phyloP scores from a whole-genome alignment of 2,329 filamentous ascomycete genomes.

The Sclerotinia sclerotiorum region DNA sequence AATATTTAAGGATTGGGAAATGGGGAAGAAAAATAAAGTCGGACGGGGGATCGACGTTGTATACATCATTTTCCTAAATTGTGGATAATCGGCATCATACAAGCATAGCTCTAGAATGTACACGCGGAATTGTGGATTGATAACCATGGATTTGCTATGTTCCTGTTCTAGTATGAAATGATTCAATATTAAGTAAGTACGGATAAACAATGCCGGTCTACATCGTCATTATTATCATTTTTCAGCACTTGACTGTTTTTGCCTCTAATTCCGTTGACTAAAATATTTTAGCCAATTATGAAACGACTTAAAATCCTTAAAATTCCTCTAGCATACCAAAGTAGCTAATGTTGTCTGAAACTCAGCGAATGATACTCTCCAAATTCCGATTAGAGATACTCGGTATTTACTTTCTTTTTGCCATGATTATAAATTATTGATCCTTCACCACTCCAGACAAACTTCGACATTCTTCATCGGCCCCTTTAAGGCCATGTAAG shows the following conservation, averaged over 20 bases:
- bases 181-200: neutral
- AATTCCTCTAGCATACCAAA: neutral
- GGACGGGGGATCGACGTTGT: neutral
- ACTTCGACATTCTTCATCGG: neutral
- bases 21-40: neutral
- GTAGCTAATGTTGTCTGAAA: neutral
- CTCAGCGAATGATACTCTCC: neutral
- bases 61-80: neutral
- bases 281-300: neutral
- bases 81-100: constrained; percentile 12
- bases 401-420: neutral
- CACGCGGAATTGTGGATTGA: constrained; percentile 1
- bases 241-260: neutral
- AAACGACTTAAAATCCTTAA: neutral
- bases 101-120: neutral
- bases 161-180: neutral
- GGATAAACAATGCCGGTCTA: neutral
- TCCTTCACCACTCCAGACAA: neutral
- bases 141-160: neutral
- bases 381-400: neutral
- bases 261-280: neutral
- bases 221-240: neutral
- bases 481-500: neutral
- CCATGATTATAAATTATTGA: neutral
- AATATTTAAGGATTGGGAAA: neutral